Conservation (phyloP, 192 early-diverging fungal species). For the Linnemannia zychae region DNA sequence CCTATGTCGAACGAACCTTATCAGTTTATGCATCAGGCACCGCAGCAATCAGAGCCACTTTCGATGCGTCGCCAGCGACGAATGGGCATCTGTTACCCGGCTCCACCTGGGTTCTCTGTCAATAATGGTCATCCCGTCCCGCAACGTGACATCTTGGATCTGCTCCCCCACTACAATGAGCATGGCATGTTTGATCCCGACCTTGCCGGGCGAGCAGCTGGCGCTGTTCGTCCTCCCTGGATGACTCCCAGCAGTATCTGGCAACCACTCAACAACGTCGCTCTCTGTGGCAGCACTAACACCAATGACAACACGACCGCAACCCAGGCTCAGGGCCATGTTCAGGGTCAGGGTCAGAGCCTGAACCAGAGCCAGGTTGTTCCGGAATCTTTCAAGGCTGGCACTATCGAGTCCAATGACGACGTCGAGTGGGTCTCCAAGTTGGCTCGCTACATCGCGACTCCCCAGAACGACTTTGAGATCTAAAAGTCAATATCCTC, state of each 20-base stretch:
- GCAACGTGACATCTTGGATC: neutral
- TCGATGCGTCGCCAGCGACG: neutral
- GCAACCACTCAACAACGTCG: neutral
- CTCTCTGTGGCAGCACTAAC: neutral
- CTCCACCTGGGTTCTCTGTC: neutral
- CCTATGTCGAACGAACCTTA: neutral
- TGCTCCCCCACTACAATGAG: conserved; percentile 1
- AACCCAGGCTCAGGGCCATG: neutral
- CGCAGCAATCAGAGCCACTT: neutral
- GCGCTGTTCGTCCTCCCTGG: neutral
- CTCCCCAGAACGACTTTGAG: conserved; percentile 47
- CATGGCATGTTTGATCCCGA: conserved; percentile 1
- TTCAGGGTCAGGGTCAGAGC: neutral
- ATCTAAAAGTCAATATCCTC: conserved; percentile 7
- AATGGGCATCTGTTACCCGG: conserved; percentile 6
- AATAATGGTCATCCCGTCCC: neutral
- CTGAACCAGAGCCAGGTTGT: neutral
- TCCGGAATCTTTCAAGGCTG: neutral
- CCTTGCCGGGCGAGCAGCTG: neutral
- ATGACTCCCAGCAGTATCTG: neutral
- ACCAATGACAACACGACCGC: neutral
- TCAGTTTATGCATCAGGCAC: neutral
- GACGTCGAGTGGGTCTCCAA: conserved; percentile 36
- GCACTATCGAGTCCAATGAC: neutral
- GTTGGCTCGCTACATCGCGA: conserved; percentile 38